These are phyloP conservation scores for Aspergillus fischeri DNA, from an alignment of 2,329 filamentous ascomycete genomes.

Conservation along the genomic window DNA sequence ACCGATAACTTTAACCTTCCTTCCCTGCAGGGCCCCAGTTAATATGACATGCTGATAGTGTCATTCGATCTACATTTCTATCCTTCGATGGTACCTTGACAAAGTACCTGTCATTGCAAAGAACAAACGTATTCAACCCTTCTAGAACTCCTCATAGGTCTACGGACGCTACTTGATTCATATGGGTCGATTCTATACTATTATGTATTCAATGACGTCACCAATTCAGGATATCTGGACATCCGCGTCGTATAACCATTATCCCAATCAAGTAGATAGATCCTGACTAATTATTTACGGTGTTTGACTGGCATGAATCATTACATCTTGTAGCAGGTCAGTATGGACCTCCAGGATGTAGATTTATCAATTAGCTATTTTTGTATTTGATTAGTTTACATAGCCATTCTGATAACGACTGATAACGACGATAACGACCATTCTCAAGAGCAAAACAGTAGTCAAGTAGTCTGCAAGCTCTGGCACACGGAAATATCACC, in stretches of 20 bases:
- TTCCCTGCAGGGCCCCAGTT: not conserved
- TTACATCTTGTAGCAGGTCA: too few species aligned
- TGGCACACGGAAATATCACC: not conserved
- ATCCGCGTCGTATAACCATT: not conserved
- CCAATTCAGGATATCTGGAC: not conserved
- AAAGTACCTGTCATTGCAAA: not conserved
- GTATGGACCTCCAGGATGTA: not conserved
- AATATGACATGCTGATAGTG: too few species aligned
- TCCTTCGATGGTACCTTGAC: not conserved
- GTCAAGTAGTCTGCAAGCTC: not conserved
- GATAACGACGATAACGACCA: not conserved
- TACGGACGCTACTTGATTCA: not conserved
- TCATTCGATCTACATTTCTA: not conserved
- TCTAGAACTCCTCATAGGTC: not conserved
- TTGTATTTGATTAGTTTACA: not conserved
- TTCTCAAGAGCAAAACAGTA: not conserved
- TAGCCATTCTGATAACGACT: not conserved
- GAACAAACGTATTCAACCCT: not conserved
- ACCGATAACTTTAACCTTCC: not conserved
- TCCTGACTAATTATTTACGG: not conserved
- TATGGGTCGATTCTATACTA: not conserved
- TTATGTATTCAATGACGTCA: not conserved
- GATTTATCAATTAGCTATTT: not conserved
- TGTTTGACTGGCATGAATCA: too few species aligned
- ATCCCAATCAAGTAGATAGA: not conserved